Base-by-base conservation (phyloP, 345 rosid species). In the Gossypium rotundifolium region DNA sequence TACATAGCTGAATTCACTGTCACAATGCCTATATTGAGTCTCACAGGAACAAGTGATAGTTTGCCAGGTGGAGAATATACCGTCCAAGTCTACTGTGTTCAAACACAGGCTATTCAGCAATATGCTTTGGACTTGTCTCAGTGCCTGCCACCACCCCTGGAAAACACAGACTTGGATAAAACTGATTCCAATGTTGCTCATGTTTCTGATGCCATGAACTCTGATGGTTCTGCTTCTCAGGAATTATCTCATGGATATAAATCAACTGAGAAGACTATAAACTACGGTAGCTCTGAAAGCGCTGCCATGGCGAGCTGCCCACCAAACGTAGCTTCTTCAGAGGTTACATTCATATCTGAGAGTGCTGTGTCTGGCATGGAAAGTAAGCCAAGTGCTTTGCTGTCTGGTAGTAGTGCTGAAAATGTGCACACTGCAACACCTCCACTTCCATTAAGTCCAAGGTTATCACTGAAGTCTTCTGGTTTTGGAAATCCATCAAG, bases 1-100 rank as follows among this genome's bases (percentile, higher is more conserved):
- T 90, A 86, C 83, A 79, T 90, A 42, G 86, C 96, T 61, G 96
- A 88, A 74, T 90, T 88, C 72, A 90, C 93, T 16, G 93, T 90
- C 16, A 83, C 93, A 16, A 90, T 90, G 88, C 93, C 96, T 54
- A 90, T 90, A 72, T 76, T 90, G 82, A 88, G 96, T 76, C 82
- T 90, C 22, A 90, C 96, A 13, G 93, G 91, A 65, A 88, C 91
- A 25, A 90, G 93, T 73, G 93, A 90, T 71, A 73, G 86, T 81
- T 75, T 83, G 46, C 65, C 85, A 3, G 84, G 85, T 74, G 94
- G 88, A 54, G 88, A 87, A 54, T 84, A 77, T 70, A 74, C 87
- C 38, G 88, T 87, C 9, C 93, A 90, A 81, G 83, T 90, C 18
- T 90, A 88, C 75, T 90, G 96, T 22, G 88, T 90, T 42, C 96